These are phyloP conservation scores for Aspergillus ochraceus DNA, from an alignment of 2,329 filamentous ascomycete species.

Conservation along the genomic window DNA sequence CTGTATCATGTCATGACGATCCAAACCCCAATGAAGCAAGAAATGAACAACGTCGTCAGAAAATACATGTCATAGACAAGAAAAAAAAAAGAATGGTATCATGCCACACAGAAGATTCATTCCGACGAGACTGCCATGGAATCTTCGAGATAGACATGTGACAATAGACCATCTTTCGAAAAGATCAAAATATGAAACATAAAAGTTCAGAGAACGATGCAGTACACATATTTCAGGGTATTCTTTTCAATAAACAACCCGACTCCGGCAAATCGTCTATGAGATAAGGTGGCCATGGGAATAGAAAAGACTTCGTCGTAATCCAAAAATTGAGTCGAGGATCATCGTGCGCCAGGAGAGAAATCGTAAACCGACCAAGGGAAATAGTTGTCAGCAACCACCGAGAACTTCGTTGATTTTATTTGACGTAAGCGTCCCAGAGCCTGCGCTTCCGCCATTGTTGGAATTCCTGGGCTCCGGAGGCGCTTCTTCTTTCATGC, in stretches of 20 bases:
- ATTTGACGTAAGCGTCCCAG: slow-evolving; percentile 25
- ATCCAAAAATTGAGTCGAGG: not conserved
- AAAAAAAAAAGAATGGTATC: not conserved
- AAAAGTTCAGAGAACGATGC: not conserved
- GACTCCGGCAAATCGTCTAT: not conserved
- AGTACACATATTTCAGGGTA: not conserved
- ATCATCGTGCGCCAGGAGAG: not conserved
- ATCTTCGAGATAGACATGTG: not conserved
- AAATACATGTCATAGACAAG: not conserved
- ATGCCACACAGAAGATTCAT: not conserved
- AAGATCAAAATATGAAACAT: not conserved
- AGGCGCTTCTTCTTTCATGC: slow-evolving; percentile 79
- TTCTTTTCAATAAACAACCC: not conserved
- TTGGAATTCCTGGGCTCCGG: slow-evolving; percentile 27
- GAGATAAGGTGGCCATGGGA: not conserved
- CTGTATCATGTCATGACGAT: slow-evolving; percentile 1
- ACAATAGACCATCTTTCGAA: not conserved
- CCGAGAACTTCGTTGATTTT: slow-evolving; percentile 32
- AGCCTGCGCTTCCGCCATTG: slow-evolving; percentile 4
- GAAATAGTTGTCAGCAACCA: slow-evolving; percentile 25
- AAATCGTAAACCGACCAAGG: not conserved
- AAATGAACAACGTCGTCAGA: not conserved
- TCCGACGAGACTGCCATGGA: not conserved
- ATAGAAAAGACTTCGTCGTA: not conserved
- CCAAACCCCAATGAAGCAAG: not conserved